Conservation (phyloP, 768 basidiomycete species). For the Suillus bovinus region DNA sequence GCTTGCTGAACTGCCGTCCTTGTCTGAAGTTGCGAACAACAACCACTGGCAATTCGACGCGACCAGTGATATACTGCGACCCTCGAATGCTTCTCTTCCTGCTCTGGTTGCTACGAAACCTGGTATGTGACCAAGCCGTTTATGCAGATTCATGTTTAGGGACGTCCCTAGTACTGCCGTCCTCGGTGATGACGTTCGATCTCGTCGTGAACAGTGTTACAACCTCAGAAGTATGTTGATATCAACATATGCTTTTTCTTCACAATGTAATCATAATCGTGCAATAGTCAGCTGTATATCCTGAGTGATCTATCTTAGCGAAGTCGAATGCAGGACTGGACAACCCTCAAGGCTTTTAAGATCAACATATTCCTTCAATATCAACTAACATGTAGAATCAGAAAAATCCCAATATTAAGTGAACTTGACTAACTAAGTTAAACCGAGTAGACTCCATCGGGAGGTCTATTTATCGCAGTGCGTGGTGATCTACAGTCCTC, state of each 20-base stretch:
- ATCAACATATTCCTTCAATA: background rate
- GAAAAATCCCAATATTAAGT: background rate
- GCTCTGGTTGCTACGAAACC: background rate
- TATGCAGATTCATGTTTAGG: constrained; percentile 14
- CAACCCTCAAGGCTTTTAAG: background rate
- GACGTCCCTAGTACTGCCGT: constrained; percentile 30
- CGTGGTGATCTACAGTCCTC: background rate
- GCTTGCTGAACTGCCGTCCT: background rate
- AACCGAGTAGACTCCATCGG: background rate
- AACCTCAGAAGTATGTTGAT: constrained; percentile 38
- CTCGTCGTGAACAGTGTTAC: constrained; percentile 57
- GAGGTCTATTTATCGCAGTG: background rate
- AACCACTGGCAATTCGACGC: constrained; percentile 55
- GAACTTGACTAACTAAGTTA: background rate
- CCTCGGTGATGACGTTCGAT: constrained; percentile 49
- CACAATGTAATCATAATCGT: background rate
- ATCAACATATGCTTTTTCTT: background rate
- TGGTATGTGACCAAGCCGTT: constrained; percentile 1
- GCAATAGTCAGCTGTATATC: background rate
- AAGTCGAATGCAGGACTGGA: background rate
- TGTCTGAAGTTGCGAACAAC: constrained; percentile 39
- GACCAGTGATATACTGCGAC: constrained; percentile 45
- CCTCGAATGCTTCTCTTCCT: constrained; percentile 20
- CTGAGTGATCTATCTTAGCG: background rate
- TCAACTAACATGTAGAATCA: background rate